These are phyloP conservation scores for Pueraria montana DNA, from an alignment of 306 rosid species.

Conservation along the genomic window DNA sequence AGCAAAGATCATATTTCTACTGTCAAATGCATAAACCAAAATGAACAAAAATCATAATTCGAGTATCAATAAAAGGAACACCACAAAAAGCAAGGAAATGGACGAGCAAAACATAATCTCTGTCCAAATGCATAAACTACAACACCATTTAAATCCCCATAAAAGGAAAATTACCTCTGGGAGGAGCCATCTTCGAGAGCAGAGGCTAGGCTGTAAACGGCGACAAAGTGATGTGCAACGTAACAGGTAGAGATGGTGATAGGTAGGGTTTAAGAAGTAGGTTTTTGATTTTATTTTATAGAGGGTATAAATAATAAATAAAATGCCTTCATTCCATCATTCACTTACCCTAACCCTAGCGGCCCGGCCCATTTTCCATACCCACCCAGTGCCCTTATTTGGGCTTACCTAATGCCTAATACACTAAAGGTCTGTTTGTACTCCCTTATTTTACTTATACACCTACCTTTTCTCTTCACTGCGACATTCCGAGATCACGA, in stretches of 20 bases:
- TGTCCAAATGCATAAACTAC: too few species aligned
- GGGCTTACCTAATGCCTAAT: not conserved
- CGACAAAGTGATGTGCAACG: not conserved
- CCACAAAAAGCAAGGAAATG: too few species aligned
- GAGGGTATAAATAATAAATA: not conserved
- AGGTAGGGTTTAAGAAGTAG: not conserved
- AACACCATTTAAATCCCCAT: too few species aligned
- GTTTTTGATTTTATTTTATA: not conserved
- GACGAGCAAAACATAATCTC: too few species aligned
- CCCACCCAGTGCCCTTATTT: not conserved
- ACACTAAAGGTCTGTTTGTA: too few species aligned
- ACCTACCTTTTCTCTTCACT: too few species aligned
- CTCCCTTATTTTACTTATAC: too few species aligned
- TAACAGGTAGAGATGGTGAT: not conserved
- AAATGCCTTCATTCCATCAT: not conserved
- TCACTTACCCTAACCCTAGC: not conserved
- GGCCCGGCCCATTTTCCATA: not conserved
- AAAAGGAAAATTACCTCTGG: not conserved
- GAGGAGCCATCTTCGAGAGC: constrained; percentile 25
- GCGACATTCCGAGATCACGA: too few species aligned
- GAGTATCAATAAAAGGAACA: too few species aligned
- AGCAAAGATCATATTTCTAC: not conserved
- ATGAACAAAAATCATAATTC: too few species aligned
- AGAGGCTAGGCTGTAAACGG: not conserved
- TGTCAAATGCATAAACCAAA: not conserved